These are phyloP conservation scores for Cladosporium sp. DNA, from an alignment of 2,329 filamentous ascomycete species.

Conservation along the genomic window DNA sequence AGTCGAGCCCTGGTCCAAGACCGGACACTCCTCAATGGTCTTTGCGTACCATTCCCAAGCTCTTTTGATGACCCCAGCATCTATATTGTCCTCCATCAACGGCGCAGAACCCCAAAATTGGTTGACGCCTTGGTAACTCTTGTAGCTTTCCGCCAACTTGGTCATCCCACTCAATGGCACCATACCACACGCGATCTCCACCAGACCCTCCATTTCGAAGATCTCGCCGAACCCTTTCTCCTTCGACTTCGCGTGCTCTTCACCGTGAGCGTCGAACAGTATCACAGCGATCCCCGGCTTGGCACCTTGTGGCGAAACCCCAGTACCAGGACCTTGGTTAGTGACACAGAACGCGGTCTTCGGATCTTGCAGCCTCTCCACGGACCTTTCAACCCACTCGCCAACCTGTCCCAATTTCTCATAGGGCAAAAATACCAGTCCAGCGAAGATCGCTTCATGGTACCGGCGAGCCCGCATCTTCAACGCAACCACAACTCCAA, in stretches of 20 bases:
- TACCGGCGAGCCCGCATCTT: constrained; percentile 36
- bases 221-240: constrained; percentile 36
- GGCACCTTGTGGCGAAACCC: constrained; percentile 27
- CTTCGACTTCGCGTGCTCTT: constrained; percentile 34
- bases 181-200: constrained; percentile 30
- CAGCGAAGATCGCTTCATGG: constrained; percentile 31
- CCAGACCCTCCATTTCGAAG: constrained; percentile 32
- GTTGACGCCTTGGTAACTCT: constrained; percentile 29
- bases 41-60: constrained; percentile 36
- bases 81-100: constrained; percentile 29
- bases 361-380: constrained; percentile 31
- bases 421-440: constrained; percentile 30
- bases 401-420: constrained; percentile 28
- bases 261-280: constrained; percentile 37
- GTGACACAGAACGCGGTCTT: constrained; percentile 37
- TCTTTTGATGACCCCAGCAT: constrained; percentile 31
- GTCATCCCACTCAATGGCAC: constrained; percentile 32
- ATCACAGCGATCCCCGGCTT: constrained; percentile 32
- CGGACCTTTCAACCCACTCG: constrained; percentile 32
- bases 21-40: constrained; percentile 24
- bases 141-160: constrained; percentile 29
- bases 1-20: constrained; percentile 29
- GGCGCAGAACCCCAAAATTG: constrained; percentile 32
- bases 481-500: constrained; percentile 36
- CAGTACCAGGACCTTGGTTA: constrained; percentile 31